These are phyloP conservation scores for Lentinula novae-zelandiae DNA, from an alignment of 1,284 basidiomycete species.

Conservation along the genomic window DNA sequence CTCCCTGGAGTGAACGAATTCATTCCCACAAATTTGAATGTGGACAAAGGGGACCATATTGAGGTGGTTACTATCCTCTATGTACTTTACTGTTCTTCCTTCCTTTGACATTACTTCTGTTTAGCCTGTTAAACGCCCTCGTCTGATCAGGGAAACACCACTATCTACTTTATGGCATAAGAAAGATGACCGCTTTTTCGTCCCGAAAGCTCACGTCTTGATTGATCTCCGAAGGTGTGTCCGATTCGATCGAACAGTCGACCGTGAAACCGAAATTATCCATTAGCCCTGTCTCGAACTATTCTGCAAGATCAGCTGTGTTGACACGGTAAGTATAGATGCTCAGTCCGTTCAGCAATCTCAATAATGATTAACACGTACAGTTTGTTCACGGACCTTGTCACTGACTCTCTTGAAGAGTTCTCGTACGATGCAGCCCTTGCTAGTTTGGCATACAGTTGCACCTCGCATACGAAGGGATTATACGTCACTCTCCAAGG, in stretches of 20 bases:
- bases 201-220: constrained; percentile 79
- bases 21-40: constrained; percentile 84
- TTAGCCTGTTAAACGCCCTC: constrained; percentile 72
- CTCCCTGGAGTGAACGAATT: constrained; percentile 89
- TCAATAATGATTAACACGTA: constrained; percentile 1
- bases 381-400: constrained; percentile 84
- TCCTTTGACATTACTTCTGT: constrained; percentile 9
- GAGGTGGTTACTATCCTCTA: constrained; percentile 41
- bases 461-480: constrained; percentile 66
- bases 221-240: constrained; percentile 69
- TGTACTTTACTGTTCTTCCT: not conserved
- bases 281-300: constrained; percentile 48
- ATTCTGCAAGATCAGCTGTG: constrained; percentile 54
- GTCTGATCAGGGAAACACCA: constrained; percentile 70
- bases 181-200: constrained; percentile 94
- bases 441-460: constrained; percentile 82
- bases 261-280: constrained; percentile 7
- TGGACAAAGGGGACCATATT: constrained; percentile 66
- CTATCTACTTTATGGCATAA: constrained; percentile 88
- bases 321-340: constrained; percentile 49
- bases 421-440: constrained; percentile 93
- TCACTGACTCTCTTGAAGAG: constrained; percentile 88
- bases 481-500: constrained; percentile 75
- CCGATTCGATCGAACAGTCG: not conserved
- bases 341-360: not conserved